Evolutionary conservation across 1,284 basidiomycete species (phyloP), one percentile per base, ranked within the genome.

Genomic region (Trichosporon inkin): DNA sequence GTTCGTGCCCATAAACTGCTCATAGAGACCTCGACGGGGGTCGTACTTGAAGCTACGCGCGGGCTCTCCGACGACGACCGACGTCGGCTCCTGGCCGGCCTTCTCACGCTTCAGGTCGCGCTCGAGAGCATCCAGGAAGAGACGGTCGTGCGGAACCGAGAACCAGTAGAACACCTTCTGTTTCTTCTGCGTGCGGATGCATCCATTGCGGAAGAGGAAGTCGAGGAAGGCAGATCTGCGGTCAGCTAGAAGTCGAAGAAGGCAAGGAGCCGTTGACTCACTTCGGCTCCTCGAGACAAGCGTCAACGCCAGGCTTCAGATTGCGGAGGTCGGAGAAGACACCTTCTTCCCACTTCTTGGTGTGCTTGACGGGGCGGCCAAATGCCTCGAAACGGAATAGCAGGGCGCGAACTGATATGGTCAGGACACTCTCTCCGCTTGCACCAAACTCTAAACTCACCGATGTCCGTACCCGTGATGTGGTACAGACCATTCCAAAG

Each of bases 171-270:
- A 95, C 1, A 75, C 73, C 71, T 74, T 92, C 80, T 93, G 92
- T 80, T 94, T 94, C 82, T 95, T 96, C 76, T 95, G 92, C 0
- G 92, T 95, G 41, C 92, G 85, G 65, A 96, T 94, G 75, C 91
- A 93, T 71, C 92, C 90, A 70, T 90, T 92, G 77, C 92, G 92
- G 85, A 94, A 95, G 14, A 96, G 80, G 35, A 93, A 82, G 71
- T 95, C 91, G 16, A 96, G 82, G 37, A 82, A 92, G 88, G n/a
- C 68, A 1, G 74, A 76, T 60, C 77, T 77, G 53, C 20, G 17
- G 37, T 53, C n/a, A 55, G 53, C 32, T 17, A 34, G 20, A 22
- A 20, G 19, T 40, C 6, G 51, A 38, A n/a, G 28, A 24, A 22
- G n/a, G 11, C 44, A 16, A 17, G 2, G 17, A 8, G 5, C 0